Evolutionary conservation across 148 eudicot species (phyloP), one percentile per base, ranked within the genome.

Genomic region (Diospyros kaki): DNA sequence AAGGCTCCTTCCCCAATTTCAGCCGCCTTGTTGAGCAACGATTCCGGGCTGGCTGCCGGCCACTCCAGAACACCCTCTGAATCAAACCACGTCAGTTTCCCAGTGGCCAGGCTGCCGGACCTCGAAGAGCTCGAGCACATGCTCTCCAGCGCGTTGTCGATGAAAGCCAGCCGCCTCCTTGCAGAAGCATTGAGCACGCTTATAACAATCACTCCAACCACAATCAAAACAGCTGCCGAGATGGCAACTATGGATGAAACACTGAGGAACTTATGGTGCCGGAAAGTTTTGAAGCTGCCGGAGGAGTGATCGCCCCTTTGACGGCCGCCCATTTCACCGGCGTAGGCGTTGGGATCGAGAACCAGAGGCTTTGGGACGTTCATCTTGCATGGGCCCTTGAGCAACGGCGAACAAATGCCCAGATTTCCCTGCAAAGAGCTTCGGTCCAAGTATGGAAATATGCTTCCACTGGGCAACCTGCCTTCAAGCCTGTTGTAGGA

Each of bases 281-380:
- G 54, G 39, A 61, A 70, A 51, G 68, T 74, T 56, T 11, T 59
- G 9, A 79, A 5, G 5, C 44, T n/a, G 17, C 63, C n/a, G 11
- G 75, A 53, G 14, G 81, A 58, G 1, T 64, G 58, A 4, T 44
- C 68, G 40, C 56, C 81, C 7, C 50, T 51, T 48, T 81, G 64
- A 48, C 76, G 76, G 45, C 87, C 88, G 48, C 83, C 91, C 43
- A 48, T 81, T 79, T 85, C 91, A 40, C 79, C 59, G 8, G 81
- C 88, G 45, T 78, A 86, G 13, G 85, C 90, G 42, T 87, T 74
- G 1, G 99, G 99, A 64, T 96, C 85, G 48, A 96, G 87, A 55
- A 91, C 97, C 72, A 96, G 75, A 54, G 99, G 99, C 90, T 96
- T 96, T 76, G 91, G 97, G 58, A 91, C 93, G 74, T 93, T 76